Base-by-base conservation (phyloP, 2,329 filamentous ascomycete species). In the Colletotrichum sp. region DNA sequence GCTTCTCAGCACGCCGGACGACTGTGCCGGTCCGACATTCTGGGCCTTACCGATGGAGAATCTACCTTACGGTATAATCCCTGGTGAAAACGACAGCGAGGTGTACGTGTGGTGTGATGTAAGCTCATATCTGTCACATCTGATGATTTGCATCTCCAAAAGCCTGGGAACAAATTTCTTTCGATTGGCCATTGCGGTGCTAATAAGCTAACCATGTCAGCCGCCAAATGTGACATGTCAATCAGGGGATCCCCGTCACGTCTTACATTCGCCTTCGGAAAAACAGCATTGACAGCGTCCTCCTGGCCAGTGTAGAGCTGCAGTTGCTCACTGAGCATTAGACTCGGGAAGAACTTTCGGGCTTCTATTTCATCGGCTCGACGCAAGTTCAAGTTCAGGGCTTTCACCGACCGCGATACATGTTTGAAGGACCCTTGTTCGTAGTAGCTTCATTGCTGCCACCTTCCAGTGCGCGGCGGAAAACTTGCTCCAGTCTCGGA, bases 401-500 rank as follows among this genome's bases (percentile, higher is more conserved):
- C 28, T 32, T 38, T 52, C n/a, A 74, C 18, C 48, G 59, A 13
- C 71, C 36, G 21, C 67, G 52, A 55, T 80, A 80, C 38, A 80
- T 80, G 61, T 63, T 79, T 12, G 69, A 56, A 56, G 62, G 70
- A 6, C 66, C 76, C 34, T 59, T 43, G 8, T 36, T 52, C 32
- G 36, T 21, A 24, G 32, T 55, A 14, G 14, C 7, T 21, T 14
- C 34, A 12, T 38, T 69, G 38, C 71, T 78, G 30, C 36, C 81
- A 24, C 81, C 78, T 13, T 79, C 79, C 55, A 85, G 75, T 4
- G 81, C 81, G 34, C 79, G 79, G 59, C 84, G 83, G 79, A 94
- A 93, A 7, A 93, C 86, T 65, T 85, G 84, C 74, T 90, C 89
- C 36, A 94, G 82, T 71, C 86, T 86, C 28, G 85, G 81, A 61